A percentile compares a stretch with the other conserved stretches of the same genome.
These are phyloP conservation scores for Rhizopogon vulgaris DNA, from an alignment of 768 basidiomycete genomes.

Conservation along the genomic window DNA sequence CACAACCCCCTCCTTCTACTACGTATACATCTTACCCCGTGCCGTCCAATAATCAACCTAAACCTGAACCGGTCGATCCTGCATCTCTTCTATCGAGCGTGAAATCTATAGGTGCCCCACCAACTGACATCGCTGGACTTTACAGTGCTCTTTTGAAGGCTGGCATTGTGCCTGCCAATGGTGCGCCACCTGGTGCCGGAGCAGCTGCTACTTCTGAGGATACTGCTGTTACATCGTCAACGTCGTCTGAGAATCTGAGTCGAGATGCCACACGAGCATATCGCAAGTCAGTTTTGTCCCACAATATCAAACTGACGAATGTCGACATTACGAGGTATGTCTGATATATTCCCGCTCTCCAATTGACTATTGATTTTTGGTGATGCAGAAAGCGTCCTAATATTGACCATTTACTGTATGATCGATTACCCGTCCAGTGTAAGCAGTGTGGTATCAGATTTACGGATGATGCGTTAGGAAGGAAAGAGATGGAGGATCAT, in stretches of 20 bases:
- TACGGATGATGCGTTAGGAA: conserved; percentile 63
- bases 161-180: conserved; percentile 60
- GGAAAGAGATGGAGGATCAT: conserved; percentile 77
- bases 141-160: conserved; percentile 70
- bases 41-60: conserved; percentile 12
- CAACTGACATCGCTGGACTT: conserved; percentile 47
- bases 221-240: conserved; percentile 24
- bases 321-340: conserved; percentile 70
- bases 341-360: too few relatives aligned
- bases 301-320: conserved; percentile 56
- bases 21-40: conserved; percentile 17
- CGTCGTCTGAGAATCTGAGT: conserved; percentile 28
- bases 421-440: conserved; percentile 75
- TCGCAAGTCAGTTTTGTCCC: conserved; percentile 50
- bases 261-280: conserved; percentile 52
- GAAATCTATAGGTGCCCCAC: conserved; percentile 16
- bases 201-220: conserved; percentile 26
- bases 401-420: conserved; percentile 64
- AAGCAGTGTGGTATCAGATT: conserved; percentile 92
- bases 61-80: conserved; percentile 25
- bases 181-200: conserved; percentile 46
- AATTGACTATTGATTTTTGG: conserved; percentile 26
- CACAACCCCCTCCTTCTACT: conserved; percentile 26
- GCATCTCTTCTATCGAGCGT: conserved; percentile 23
- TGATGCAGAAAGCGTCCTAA: conserved; percentile 43